Evolutionary conservation across 169 alveolate species (phyloP), one percentile per base, ranked within the genome.

Genomic region (Plasmodium vinckei): DNA sequence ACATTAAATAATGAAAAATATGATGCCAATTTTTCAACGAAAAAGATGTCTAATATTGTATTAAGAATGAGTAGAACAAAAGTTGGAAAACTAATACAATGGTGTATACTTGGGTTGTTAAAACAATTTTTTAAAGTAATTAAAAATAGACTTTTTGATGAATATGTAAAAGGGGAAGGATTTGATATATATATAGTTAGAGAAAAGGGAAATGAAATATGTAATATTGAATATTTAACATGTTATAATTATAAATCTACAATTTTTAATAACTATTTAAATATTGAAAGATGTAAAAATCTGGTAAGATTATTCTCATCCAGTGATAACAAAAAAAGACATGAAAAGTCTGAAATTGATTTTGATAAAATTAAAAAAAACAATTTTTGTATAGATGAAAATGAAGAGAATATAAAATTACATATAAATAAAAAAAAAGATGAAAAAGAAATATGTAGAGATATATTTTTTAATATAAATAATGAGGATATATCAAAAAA

Each of bases 391-490:
- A 42, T 9, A 9, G 60, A 67, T 33, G 42, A 67, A 12, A 42
- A n/a, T 23, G 27, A 33, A n/a, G 42, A 67, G 5, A 19, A 33
- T 9, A 42, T 5, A 33, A 17, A 7, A 67, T 13, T 39, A 39
- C 17, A 9, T 63, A 13, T 63, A 25, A 57, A 67, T 17, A 44
- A 67, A 17, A 69, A 23, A 21, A 19, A 21, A 49, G 15, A 19
- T 5, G 79, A 69, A 49, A 69, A 69, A 12, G 27, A 69, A 7
- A 69, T 69, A 69, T 69, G 79, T 69, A 44, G 46, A 47, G 15
- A 69, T 9, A 69, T 69, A 19, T 69, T 69, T 19, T 69, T 17
- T 49, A 69, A 69, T 69, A 46, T 69, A 6, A 69, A 69, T 69
- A 69, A 69, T 69, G 65, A 49, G 19, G 12, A 12, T 1, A 21